Evolutionary conservation across 805 yeast species (phyloP).

Genomic region (Metschnikowia koreensis): DNA sequence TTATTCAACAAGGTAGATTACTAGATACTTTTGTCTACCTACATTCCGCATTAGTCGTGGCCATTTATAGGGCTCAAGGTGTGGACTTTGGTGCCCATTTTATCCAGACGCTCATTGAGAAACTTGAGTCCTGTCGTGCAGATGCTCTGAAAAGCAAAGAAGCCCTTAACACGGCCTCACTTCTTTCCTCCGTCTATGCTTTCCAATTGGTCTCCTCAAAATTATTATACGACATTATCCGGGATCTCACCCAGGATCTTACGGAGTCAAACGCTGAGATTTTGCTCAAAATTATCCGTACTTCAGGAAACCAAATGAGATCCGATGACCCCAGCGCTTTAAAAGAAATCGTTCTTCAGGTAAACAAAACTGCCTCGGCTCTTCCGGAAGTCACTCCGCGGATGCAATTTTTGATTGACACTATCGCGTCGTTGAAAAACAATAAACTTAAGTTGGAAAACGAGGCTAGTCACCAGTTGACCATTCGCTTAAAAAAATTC

Average conservation of each 20-base stretch:
- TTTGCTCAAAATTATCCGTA: constrained; percentile 65
- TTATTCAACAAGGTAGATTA: constrained; percentile 59
- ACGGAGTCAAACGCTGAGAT: constrained; percentile 76
- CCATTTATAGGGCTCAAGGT: constrained; percentile 77
- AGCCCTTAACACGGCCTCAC: constrained; percentile 64
- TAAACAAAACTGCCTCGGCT: constrained; percentile 34
- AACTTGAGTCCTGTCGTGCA: constrained; percentile 47
- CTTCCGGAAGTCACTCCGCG: constrained; percentile 49
- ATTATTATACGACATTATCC: constrained; percentile 75
- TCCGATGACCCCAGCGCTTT: constrained; percentile 86
- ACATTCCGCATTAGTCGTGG: constrained; percentile 73
- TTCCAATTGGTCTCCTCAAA: constrained; percentile 74
- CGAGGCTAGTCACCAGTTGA: constrained; percentile 50
- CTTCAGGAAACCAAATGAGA: constrained; percentile 81
- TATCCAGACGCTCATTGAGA: constrained; percentile 76
- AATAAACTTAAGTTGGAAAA: constrained; percentile 64
- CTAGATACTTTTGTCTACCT: constrained; percentile 76
- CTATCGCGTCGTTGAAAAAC: constrained; percentile 80
- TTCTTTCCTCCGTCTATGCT: constrained; percentile 73
- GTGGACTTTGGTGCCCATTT: constrained; percentile 87
- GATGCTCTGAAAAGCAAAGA: constrained; percentile 38
- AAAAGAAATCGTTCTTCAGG: constrained; percentile 66
- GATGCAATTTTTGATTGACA: constrained; percentile 79
- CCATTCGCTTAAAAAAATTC: constrained; percentile 60
- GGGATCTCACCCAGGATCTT: constrained; percentile 49